Conservation (phyloP, 257 asterid genomes). For the Nicotiana otophora region DNA sequence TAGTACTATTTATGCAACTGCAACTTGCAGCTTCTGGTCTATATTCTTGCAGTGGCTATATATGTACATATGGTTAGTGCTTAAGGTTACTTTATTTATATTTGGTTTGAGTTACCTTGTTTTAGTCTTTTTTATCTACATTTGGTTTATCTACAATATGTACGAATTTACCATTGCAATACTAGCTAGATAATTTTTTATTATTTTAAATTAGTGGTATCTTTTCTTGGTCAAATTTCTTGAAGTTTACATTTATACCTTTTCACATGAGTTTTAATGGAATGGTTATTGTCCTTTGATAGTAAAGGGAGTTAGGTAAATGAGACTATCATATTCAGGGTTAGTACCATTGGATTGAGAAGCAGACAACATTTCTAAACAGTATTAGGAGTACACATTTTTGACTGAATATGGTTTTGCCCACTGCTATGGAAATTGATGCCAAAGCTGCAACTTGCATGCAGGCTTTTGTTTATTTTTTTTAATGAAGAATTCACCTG, state of each 20-base stretch:
- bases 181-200: neutral
- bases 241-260: neutral
- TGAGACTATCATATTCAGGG: neutral
- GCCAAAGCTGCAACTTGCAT: constrained; percentile 1
- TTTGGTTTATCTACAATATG: neutral
- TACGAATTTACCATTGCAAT: neutral
- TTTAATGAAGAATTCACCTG: too few relatives aligned
- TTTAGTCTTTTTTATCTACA: neutral
- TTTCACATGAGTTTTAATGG: neutral
- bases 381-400: neutral
- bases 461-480: neutral
- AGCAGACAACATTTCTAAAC: neutral
- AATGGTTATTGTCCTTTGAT: neutral
- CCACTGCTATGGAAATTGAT: neutral
- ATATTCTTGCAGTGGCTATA: neutral
- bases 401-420: neutral
- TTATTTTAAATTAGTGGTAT: too few relatives aligned
- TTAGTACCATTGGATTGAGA: neutral
- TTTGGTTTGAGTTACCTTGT: neutral
- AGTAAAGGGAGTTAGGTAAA: neutral
- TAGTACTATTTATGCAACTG: constrained; percentile 1
- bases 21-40: neutral
- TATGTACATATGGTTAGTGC: neutral
- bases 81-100: neutral
- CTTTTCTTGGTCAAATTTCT: neutral